Percentiles rank a stretch among this genome's conserved stretches.
phyloP scores from a whole-genome alignment of 2,329 filamentous ascomycete genomes.

The Penicillium sp. region DNA sequence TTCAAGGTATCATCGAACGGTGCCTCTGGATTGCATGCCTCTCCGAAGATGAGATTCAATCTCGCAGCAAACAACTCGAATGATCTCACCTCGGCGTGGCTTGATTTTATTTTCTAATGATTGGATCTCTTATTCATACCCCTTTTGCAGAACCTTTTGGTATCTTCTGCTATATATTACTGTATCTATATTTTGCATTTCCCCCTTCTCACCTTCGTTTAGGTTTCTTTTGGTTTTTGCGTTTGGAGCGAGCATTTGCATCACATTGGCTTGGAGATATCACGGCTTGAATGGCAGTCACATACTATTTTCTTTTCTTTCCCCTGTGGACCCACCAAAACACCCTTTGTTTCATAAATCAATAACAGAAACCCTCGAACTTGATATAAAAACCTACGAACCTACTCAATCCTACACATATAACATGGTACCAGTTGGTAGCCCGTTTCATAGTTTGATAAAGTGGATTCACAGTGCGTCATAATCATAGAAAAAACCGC shows the following conservation, averaged over 20 bases:
- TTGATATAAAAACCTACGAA: not conserved
- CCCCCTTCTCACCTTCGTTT: constrained; percentile 11
- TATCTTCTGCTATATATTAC: constrained; percentile 4
- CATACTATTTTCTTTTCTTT: not conserved
- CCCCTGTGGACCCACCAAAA: not conserved
- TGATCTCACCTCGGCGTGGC: constrained; percentile 20
- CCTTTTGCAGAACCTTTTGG: constrained; percentile 11
- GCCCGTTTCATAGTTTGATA: constrained; percentile 7
- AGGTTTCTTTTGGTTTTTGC: constrained; percentile 10
- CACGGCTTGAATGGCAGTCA: constrained; percentile 1
- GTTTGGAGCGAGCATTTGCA: constrained; percentile 23
- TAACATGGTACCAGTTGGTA: not conserved
- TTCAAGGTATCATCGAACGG: constrained; percentile 60
- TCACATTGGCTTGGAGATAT: constrained; percentile 12
- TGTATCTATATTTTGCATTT: constrained; percentile 19
- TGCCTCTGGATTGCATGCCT: constrained; percentile 66
- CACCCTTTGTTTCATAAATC: not conserved
- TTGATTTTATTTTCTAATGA: constrained; percentile 12
- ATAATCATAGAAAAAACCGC: constrained; percentile 13
- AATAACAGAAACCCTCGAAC: not conserved
- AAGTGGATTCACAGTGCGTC: constrained; percentile 13
- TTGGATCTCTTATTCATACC: constrained; percentile 21
- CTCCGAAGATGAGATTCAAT: constrained; percentile 58
- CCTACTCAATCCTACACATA: not conserved
- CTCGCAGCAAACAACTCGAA: constrained; percentile 47